These are phyloP conservation scores for Senna siamea DNA, from an alignment of 306 rosid genomes.

Conservation along the genomic window DNA sequence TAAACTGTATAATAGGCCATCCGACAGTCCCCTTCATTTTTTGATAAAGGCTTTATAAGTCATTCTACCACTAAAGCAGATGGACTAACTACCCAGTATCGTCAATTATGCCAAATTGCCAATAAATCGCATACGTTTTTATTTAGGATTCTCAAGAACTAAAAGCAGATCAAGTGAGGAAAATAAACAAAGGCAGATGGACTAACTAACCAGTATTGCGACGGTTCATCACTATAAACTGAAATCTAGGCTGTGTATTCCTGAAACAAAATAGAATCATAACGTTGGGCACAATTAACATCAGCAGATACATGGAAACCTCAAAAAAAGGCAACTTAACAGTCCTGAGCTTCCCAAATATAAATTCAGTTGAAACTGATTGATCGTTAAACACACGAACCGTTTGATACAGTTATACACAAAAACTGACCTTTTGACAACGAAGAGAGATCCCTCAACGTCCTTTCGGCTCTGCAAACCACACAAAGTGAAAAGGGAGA, in stretches of 20 bases:
- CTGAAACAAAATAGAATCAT: constrained; percentile 18
- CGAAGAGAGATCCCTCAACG: constrained; percentile 46
- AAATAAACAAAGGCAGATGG: constrained; percentile 1
- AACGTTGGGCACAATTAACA: neutral
- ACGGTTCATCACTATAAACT: constrained; percentile 46
- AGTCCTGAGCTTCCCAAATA: neutral
- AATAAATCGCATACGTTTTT: neutral
- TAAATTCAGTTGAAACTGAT: neutral
- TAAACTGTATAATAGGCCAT: neutral
- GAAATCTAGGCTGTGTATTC: constrained; percentile 43
- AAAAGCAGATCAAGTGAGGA: neutral
- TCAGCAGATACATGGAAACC: neutral
- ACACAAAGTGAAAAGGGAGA: neutral
- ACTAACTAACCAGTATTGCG: constrained; percentile 43
- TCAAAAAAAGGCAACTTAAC: neutral
- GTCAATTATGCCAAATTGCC: neutral
- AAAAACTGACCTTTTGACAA: constrained; percentile 37
- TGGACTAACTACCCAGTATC: no score
- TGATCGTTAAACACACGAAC: neutral
- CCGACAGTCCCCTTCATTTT: neutral
- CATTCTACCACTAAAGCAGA: neutral
- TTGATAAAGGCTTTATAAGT: neutral
- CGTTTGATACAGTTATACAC: neutral
- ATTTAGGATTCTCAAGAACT: neutral
- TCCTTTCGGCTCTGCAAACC: constrained; percentile 46